These are phyloP conservation scores for Sporothrix curviconia DNA, from an alignment of 2,329 filamentous ascomycete species.

Conservation along the genomic window DNA sequence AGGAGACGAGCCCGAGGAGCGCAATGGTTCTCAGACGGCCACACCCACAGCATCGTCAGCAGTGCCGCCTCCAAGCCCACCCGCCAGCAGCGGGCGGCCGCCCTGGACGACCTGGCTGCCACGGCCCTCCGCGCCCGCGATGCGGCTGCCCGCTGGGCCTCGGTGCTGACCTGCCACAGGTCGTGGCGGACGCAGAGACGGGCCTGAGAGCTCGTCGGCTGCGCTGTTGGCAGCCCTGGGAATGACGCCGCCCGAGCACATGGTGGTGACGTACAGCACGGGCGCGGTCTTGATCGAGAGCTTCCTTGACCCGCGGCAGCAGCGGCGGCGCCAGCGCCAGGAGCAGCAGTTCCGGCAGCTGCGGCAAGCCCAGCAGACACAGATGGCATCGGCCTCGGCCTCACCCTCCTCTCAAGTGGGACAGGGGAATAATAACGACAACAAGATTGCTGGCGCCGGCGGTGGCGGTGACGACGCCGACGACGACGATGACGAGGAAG, in stretches of 20 bases:
- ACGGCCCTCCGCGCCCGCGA: slow-evolving; percentile 48
- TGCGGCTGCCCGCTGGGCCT: slow-evolving; percentile 45
- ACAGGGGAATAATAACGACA: not conserved
- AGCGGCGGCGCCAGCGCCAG: not conserved
- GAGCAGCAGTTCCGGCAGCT: not conserved
- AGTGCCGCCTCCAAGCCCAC: slow-evolving; percentile 5
- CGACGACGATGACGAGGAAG: slow-evolving; percentile 12
- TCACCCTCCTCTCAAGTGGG: not conserved
- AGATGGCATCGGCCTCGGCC: not conserved
- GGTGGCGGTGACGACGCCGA: slow-evolving; percentile 2
- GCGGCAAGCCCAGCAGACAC: not conserved
- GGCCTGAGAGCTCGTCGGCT: slow-evolving; percentile 36
- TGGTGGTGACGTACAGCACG: slow-evolving; percentile 51
- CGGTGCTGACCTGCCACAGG: slow-evolving; percentile 22
- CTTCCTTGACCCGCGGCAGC: slow-evolving; percentile 35
- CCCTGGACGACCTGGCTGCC: slow-evolving; percentile 47
- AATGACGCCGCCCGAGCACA: slow-evolving; percentile 44
- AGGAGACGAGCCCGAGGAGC: too few relatives aligned
- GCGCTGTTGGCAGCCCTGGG: slow-evolving; percentile 39
- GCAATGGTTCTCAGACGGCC: too few relatives aligned
- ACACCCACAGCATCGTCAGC: not conserved
- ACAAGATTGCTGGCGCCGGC: too few relatives aligned
- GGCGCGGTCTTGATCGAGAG: slow-evolving; percentile 32
- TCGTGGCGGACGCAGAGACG: not conserved
- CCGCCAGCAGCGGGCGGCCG: slow-evolving; percentile 29